Evolutionary conservation across 768 basidiomycete species (phyloP).

Genomic region (Tylopilus intermedius): DNA sequence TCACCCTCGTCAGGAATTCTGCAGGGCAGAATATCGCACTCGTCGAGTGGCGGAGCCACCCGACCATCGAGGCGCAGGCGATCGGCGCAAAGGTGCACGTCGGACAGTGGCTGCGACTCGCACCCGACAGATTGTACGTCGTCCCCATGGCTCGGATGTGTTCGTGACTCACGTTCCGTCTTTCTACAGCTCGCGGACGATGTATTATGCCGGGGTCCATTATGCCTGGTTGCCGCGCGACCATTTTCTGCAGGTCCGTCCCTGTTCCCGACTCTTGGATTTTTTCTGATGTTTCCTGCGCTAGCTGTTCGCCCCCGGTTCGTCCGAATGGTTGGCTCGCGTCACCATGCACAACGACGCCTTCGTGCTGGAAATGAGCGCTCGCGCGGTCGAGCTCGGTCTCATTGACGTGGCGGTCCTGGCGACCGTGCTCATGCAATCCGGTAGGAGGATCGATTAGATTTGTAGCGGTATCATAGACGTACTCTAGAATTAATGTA

Average conservation of each 20-base stretch:
- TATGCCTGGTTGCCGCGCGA: conserved; percentile 57
- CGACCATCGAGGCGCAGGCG: conserved; percentile 50
- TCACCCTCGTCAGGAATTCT: conserved; percentile 49
- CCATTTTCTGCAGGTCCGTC: conserved; percentile 39
- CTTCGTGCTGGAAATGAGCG: conserved; percentile 51
- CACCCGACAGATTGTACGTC: conserved; percentile 42
- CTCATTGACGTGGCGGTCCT: conserved; percentile 50
- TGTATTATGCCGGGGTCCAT: conserved; percentile 45
- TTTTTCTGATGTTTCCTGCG: neutral
- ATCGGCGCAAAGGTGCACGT: conserved; percentile 45
- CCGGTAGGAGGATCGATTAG: conserved; percentile 60
- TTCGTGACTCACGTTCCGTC: neutral
- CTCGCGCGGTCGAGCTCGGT: conserved; percentile 49
- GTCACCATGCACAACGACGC: conserved; percentile 42
- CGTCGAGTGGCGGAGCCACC: conserved; percentile 50
- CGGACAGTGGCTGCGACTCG: conserved; percentile 51
- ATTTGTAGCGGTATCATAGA: neutral
- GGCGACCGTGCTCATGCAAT: conserved; percentile 52
- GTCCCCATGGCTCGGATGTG: neutral
- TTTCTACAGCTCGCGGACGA: conserved; percentile 37
- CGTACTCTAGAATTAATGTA: neutral
- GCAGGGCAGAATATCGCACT: conserved; percentile 47
- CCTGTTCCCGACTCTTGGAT: too few relatives aligned
- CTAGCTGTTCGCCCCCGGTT: conserved; percentile 45
- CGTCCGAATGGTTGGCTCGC: conserved; percentile 42